These are phyloP conservation scores for Tuctoria greenei DNA, from an alignment of 176 grass and related monocot species.

Conservation along the genomic window DNA sequence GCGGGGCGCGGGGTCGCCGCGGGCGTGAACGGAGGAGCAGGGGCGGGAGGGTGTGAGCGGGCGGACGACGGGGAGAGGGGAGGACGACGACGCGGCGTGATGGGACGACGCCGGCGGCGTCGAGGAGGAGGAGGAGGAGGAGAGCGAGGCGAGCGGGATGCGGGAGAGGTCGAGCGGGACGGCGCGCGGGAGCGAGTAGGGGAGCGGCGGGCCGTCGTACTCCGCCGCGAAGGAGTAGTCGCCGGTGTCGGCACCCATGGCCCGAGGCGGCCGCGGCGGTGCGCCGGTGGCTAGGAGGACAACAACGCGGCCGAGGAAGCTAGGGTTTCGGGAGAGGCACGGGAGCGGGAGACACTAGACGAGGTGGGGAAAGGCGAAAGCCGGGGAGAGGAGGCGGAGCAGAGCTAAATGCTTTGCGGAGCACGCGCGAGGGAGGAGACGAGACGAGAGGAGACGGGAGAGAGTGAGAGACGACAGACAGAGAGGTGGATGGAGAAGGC, in stretches of 20 bases:
- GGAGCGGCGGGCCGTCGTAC: constrained; percentile 85
- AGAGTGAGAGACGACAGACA: not conserved
- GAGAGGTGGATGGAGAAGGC: constrained; percentile 5
- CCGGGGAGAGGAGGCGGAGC: not conserved
- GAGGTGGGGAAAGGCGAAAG: constrained; percentile 32
- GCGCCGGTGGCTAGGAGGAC: not conserved
- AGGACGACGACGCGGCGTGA: constrained; percentile 1
- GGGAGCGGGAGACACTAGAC: constrained; percentile 57
- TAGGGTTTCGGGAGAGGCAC: constrained; percentile 33
- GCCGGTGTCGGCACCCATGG: constrained; percentile 3
- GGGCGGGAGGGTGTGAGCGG: constrained; percentile 62
- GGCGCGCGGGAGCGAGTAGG: constrained; percentile 76
- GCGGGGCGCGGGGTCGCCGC: not conserved
- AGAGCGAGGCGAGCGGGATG: constrained; percentile 75
- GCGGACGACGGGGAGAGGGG: constrained; percentile 71
- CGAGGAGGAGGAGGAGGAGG: no score
- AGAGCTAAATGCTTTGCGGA: constrained; percentile 47
- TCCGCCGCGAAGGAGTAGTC: constrained; percentile 89
- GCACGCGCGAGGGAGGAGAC: constrained; percentile 34
- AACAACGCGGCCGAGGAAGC: not conserved
- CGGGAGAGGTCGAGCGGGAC: constrained; percentile 79
- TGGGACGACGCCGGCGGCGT: constrained; percentile 25
- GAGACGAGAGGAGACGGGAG: not conserved
- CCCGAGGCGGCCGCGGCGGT: not conserved
- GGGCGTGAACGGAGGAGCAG: constrained; percentile 26